These are phyloP conservation scores for Polytrichum formosum DNA, from an alignment of 225 moss, liverwort and hornwort genomes.

Conservation along the genomic window DNA sequence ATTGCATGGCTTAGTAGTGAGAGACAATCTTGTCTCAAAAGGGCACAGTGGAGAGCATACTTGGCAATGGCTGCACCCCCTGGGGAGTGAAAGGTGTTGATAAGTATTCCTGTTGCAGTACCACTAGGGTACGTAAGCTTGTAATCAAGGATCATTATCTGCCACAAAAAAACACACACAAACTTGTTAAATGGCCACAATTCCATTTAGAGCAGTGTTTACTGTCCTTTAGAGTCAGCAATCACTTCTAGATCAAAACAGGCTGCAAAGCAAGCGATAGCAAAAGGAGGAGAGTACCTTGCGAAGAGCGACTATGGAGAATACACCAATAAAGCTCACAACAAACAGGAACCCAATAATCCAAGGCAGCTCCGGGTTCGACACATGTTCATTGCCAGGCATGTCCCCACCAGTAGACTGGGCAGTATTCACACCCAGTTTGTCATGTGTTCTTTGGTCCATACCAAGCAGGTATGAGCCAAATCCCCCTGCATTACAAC, in stretches of 20 bases:
- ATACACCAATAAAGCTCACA: conserved; percentile 67
- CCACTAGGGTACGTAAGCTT: conserved; percentile 72
- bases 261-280: no score
- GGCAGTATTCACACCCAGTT: conserved; percentile 18
- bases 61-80: conserved; percentile 44
- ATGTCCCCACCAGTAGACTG: conserved; percentile 7
- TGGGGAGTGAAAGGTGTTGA: conserved; percentile 84
- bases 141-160: conserved; percentile 81
- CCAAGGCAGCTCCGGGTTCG: conserved; percentile 58
- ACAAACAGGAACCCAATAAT: conserved; percentile 41
- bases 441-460: conserved; percentile 35
- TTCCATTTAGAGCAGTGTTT: no score
- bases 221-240: no score
- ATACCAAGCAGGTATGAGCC: conserved; percentile 69
- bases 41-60: conserved; percentile 24
- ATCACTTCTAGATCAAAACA: no score
- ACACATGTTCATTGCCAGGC: conserved; percentile 51
- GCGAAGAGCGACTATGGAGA: conserved; percentile 70
- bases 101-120: conserved; percentile 73
- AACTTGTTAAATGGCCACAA: neutral
- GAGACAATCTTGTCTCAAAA: no score
- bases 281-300: conserved; percentile 40
- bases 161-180: conserved; percentile 1
- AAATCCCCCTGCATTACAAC: conserved; percentile 58
- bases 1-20: no score